Evolutionary conservation across 2,329 filamentous ascomycete genomes (phyloP).

Genomic region (Lachnellula suecica): DNA sequence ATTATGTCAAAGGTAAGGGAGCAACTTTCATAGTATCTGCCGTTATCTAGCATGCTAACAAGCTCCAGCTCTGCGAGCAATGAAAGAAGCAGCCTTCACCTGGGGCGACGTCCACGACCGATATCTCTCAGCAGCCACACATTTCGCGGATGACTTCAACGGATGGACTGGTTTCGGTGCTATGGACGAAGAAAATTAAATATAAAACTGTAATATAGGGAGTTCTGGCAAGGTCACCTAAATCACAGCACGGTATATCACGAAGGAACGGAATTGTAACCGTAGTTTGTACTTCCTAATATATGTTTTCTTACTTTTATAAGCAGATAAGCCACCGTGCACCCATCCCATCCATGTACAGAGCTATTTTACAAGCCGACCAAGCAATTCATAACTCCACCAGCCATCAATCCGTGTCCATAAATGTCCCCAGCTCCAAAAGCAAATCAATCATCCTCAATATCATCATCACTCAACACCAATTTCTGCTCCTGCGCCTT

Average conservation of each 20-base stretch:
- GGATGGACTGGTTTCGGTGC: slow-evolving; percentile 53
- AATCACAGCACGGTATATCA: too few species aligned
- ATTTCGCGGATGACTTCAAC: slow-evolving; percentile 71
- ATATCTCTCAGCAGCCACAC: slow-evolving; percentile 68
- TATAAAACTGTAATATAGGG: too few species aligned
- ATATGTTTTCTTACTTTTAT: background rate
- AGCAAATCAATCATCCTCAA: slow-evolving; percentile 57
- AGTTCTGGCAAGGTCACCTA: too few species aligned
- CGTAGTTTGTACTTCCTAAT: background rate
- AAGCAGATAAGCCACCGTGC: background rate
- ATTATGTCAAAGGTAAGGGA: slow-evolving; percentile 76
- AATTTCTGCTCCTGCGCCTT: slow-evolving; percentile 58
- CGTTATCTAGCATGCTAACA: background rate
- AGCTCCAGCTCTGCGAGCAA: slow-evolving; percentile 62
- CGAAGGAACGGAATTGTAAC: slow-evolving; percentile 3
- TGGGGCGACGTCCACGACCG: slow-evolving; percentile 69
- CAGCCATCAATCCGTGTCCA: background rate
- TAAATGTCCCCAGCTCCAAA: background rate
- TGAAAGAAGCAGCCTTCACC: slow-evolving; percentile 71
- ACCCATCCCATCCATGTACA: background rate
- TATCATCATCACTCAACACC: slow-evolving; percentile 80
- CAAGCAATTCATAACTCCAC: background rate
- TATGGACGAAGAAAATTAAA: slow-evolving; percentile 6
- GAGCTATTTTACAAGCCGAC: background rate
- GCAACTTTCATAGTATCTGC: background rate